Base-by-base conservation (phyloP, 345 rosid genomes). In the Salix caprea region DNA sequence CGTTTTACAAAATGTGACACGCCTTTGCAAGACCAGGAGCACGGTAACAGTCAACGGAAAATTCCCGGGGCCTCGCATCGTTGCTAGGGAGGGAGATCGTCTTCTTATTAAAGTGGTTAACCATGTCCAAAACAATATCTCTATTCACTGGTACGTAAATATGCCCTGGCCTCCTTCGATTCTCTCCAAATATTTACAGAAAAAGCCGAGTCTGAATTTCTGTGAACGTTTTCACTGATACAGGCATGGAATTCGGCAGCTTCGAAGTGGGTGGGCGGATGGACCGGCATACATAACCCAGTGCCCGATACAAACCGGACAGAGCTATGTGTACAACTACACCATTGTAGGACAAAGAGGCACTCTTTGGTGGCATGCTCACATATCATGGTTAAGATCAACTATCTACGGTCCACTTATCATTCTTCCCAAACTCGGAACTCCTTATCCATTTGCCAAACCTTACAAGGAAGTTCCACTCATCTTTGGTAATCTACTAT, bases 11-110 rank as follows among this genome's bases (percentile, higher is more conserved):
- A 70, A 77, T 46, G 75, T 77, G 62, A 69, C 79, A 7, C 74
- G 79, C 44, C 79, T 77, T 24, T 77, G 79, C 69, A 64, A 70
- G 50, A 70, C 62, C 44, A 77, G 46, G 62, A 77, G 75, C 65
- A 70, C 71, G 65, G 65, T 77, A 10, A 65, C 79, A 30, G 79
- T 61, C 21, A 76, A 69, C 7, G 48, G 70, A 0, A 16, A 67
- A 13, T 37, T 67, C 15, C 70, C 70, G 9, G 48, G 70, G 15
- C 72, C 72, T 69, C 58, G 36, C 56, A 69, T 69, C 5, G 72
- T 42, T 7, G 72, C 72, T 24, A 24, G 56, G 21, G 58, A 24
- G 21, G 37, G 58, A 16, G 72, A 69, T 19, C 56, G 72, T 69
- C 72, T 69, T 69, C 34, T 69, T 23, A 44, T 69, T 44, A 14